Evolutionary conservation across 805 yeast species (phyloP), one percentile per base, ranked within the genome.

Genomic region (Starmerella khaoyaiensis): DNA sequence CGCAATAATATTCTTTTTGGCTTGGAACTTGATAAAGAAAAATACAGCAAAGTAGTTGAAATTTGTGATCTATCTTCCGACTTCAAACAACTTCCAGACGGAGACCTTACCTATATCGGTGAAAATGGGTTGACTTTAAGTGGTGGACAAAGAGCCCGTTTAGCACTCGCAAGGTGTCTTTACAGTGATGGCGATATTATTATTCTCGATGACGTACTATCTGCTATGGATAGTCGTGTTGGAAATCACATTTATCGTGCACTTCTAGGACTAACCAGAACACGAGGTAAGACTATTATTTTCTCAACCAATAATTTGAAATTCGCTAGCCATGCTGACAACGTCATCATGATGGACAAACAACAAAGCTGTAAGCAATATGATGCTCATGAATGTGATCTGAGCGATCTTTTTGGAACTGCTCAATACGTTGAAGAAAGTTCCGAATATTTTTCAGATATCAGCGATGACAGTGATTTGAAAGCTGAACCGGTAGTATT

Each of bases 71-170:
- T 46, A 6, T 30, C 31, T 27, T 37, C 42, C 1, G 49, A 44
- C 28, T 33, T 45, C 26, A 29, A 19, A 6, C 33, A 14, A n/a
- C 42, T 44, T n/a, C 26, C 36, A 8, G 16, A 31, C n/a, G 36
- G 48, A 5, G 50, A 46, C 21, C n/a, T 27, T 24, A 37, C 44
- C 12, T 93, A 82, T 57, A 77, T 81, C 49, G 94, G 94, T 44
- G 94, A 81, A 54, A 67, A 83, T 48, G 94, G 94, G 51, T 76
- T 82, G 37, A 82, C 87, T 0, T 60, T 81, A 28, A 79, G 90
- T 7, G 94, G 94, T 35, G 94, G 94, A 33, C 94, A 81, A 55
- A 80, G 81, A 60, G 87, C 93, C 0, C 69, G 94, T 55, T 74
- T 81, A 43, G 74, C 73, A 51, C 62, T 81, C 36, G 93, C 94